Conservation (phyloP, 1,139 yeast genomes). For the Wickerhamiella pararugosa region DNA sequence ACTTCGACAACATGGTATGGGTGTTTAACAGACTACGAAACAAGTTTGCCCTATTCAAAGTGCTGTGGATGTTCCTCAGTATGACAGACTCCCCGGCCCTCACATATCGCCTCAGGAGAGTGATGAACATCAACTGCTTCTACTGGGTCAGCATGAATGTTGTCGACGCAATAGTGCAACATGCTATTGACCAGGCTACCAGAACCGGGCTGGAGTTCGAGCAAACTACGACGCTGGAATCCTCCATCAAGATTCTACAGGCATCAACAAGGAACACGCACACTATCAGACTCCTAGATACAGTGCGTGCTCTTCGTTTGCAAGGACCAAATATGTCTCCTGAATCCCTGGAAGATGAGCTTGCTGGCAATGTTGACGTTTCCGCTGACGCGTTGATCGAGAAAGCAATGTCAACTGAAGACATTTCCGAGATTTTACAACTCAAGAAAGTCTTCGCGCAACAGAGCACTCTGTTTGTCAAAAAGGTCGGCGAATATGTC, state of each 20-base stretch:
- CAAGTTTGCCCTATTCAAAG: conserved; percentile 1
- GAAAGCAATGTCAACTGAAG: neutral
- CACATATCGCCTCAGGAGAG: no score
- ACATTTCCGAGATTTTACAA: neutral
- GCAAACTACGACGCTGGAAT: no score
- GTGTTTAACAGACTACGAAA: neutral
- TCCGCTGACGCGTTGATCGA: neutral
- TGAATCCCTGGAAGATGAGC: conserved; percentile 1
- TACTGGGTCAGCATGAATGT: no score
- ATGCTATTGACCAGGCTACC: no score
- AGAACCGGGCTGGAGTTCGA: no score
- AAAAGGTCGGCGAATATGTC: neutral
- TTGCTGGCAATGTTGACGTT: neutral
- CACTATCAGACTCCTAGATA: no score
- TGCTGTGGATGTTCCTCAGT: conserved; percentile 2
- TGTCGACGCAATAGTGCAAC: no score
- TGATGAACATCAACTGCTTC: no score
- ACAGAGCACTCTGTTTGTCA: neutral
- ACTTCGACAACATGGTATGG: neutral
- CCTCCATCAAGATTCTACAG: no score
- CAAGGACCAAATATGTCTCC: conserved; percentile 2
- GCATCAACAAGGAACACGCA: no score
- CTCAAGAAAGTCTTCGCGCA: neutral
- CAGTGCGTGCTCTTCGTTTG: no score
- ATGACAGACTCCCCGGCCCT: conserved; percentile 2